Conservation (phyloP, 2,329 filamentous ascomycete species). For the Aaosphaeria arxii region DNA sequence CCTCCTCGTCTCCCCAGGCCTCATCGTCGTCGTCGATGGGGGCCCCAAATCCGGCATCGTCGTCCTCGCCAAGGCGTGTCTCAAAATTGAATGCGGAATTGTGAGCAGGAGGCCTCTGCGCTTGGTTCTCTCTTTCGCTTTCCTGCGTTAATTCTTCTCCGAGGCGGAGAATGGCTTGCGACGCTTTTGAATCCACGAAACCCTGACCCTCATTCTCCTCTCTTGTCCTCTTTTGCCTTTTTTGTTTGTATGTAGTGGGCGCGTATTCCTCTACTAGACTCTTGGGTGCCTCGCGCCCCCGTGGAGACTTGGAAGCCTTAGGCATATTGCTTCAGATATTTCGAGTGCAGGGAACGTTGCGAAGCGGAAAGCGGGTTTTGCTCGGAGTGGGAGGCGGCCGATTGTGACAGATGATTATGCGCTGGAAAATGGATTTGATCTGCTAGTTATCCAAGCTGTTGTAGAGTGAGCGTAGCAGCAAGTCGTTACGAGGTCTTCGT, state of each 20-base stretch:
- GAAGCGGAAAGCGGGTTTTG: not conserved
- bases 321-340: slow-evolving; percentile 58
- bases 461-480: too few species aligned
- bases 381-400: too few species aligned
- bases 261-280: slow-evolving; percentile 86
- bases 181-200: slow-evolving; percentile 85
- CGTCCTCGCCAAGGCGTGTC: slow-evolving; percentile 62
- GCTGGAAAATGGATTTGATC: too few species aligned
- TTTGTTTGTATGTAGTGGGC: slow-evolving; percentile 71
- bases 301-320: slow-evolving; percentile 62
- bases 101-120: slow-evolving; percentile 40
- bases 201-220: slow-evolving; percentile 61
- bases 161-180: slow-evolving; percentile 82
- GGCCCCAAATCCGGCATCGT: slow-evolving; percentile 46
- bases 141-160: slow-evolving; percentile 87
- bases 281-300: slow-evolving; percentile 65
- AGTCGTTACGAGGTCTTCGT: too few species aligned
- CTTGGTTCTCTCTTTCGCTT: slow-evolving; percentile 56
- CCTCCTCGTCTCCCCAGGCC: slow-evolving; percentile 78
- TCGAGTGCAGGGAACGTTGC: not conserved
- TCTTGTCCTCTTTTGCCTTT: slow-evolving; percentile 53
- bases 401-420: too few species aligned
- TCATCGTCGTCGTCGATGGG: slow-evolving; percentile 49
- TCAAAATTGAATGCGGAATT: slow-evolving; percentile 78
- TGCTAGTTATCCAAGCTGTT: too few species aligned